Conservation (phyloP, 2,329 filamentous ascomycete genomes). For the Colletotrichum falcatum region DNA sequence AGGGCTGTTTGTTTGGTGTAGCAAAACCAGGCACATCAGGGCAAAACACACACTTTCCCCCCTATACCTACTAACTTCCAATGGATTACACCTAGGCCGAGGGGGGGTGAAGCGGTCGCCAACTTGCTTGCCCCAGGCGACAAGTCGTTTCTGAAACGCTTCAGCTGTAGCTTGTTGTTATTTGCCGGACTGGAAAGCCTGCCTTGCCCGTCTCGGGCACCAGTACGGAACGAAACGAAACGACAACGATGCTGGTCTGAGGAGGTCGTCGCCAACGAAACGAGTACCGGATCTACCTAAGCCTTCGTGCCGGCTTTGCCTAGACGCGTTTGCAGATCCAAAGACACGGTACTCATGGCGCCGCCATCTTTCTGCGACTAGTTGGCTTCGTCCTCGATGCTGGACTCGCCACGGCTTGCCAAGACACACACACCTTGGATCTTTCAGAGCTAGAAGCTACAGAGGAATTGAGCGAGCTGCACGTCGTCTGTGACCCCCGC, state of each 20-base stretch:
- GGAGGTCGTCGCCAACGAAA: not conserved
- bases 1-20: slow-evolving; percentile 36
- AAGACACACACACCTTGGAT: slow-evolving; percentile 18
- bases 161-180: slow-evolving; percentile 14
- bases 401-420: slow-evolving; percentile 16
- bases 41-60: not conserved
- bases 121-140: slow-evolving; percentile 1
- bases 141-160: slow-evolving; percentile 12
- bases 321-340: slow-evolving; percentile 16
- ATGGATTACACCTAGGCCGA: not conserved
- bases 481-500: slow-evolving; percentile 28
- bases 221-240: slow-evolving; percentile 17
- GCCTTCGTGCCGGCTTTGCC: not conserved
- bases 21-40: slow-evolving; percentile 3
- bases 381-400: slow-evolving; percentile 15
- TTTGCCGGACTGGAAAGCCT: not conserved
- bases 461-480: slow-evolving; percentile 33
- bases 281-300: not conserved
- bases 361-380: slow-evolving; percentile 18
- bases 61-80: not conserved
- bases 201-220: slow-evolving; percentile 5
- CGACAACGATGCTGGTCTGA: not conserved
- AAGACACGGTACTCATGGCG: slow-evolving; percentile 22
- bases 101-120: slow-evolving; percentile 2
- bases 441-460: slow-evolving; percentile 30